These are phyloP conservation scores for Grammothele lineata DNA, from an alignment of 768 basidiomycete genomes.

Conservation along the genomic window DNA sequence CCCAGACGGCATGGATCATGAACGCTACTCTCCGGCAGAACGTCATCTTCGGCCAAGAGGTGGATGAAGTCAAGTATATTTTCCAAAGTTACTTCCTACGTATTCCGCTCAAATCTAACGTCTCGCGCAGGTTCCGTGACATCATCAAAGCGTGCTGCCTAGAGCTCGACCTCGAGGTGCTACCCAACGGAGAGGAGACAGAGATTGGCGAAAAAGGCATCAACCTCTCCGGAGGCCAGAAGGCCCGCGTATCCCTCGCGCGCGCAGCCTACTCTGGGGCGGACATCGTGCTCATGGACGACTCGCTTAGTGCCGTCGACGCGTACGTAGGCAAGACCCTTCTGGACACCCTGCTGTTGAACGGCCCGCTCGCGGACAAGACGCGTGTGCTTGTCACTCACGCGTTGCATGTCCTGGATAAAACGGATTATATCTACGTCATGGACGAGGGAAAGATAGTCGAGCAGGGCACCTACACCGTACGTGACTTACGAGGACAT, in stretches of 20 bases:
- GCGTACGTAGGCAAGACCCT: slow-evolving; percentile 66
- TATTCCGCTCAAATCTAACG: too few relatives aligned
- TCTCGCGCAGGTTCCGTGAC: slow-evolving; percentile 41
- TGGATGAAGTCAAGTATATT: slow-evolving; percentile 31
- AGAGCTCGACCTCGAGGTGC: slow-evolving; percentile 63
- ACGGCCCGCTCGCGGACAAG: slow-evolving; percentile 37
- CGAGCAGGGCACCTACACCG: slow-evolving; percentile 38
- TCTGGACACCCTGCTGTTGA: slow-evolving; percentile 32
- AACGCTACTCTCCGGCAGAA: slow-evolving; percentile 72
- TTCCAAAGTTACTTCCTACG: too few relatives aligned
- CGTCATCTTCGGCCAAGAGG: slow-evolving; percentile 65
- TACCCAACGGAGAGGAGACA: slow-evolving; percentile 65
- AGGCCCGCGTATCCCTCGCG: slow-evolving; percentile 70
- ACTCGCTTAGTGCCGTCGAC: slow-evolving; percentile 78
- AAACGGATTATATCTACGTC: slow-evolving; percentile 75
- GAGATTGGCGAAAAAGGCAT: slow-evolving; percentile 79
- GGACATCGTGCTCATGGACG: slow-evolving; percentile 76
- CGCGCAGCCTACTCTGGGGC: slow-evolving; percentile 71
- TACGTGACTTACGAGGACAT: too few relatives aligned
- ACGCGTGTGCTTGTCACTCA: slow-evolving; percentile 89
- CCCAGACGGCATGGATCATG: slow-evolving; percentile 60
- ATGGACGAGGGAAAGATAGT: slow-evolving; percentile 56
- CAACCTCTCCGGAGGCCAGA: slow-evolving; percentile 51
- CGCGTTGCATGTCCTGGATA: slow-evolving; percentile 82
- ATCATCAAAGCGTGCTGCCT: slow-evolving; percentile 65